These are phyloP conservation scores for Alternaria sp. DNA, from an alignment of 2,329 filamentous ascomycete genomes.

Conservation along the genomic window DNA sequence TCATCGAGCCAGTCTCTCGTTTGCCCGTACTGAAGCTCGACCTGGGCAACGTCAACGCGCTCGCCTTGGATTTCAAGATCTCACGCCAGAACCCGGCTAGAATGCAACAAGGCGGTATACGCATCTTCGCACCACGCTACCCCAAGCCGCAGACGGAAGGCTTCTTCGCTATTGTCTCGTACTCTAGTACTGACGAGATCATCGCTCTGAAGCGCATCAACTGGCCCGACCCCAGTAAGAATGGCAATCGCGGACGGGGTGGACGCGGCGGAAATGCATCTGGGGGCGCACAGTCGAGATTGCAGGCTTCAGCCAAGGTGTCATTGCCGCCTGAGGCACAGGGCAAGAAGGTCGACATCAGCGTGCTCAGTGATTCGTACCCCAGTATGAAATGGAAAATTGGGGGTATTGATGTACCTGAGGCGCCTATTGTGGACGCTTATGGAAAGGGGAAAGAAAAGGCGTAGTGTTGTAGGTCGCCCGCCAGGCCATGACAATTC, in stretches of 20 bases:
- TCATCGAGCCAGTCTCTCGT: conserved; percentile 65
- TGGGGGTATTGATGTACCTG: conserved; percentile 58
- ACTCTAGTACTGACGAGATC: conserved; percentile 73
- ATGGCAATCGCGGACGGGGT: conserved; percentile 4
- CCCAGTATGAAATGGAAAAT: conserved; percentile 72
- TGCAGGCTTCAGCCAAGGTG: conserved; percentile 63
- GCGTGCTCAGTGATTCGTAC: conserved; percentile 87
- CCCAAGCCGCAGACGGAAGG: conserved; percentile 95
- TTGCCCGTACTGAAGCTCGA: conserved; percentile 74
- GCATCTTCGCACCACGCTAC: conserved; percentile 86
- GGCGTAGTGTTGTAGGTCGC: not conserved
- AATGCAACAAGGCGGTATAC: conserved; percentile 59
- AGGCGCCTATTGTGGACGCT: conserved; percentile 41
- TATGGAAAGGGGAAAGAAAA: conserved; percentile 36
- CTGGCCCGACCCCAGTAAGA: conserved; percentile 61
- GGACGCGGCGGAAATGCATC: conserved; percentile 11
- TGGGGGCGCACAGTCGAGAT: conserved; percentile 42
- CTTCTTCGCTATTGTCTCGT: conserved; percentile 83
- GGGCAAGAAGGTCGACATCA: conserved; percentile 71
- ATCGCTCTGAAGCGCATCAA: conserved; percentile 84
- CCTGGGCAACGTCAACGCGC: conserved; percentile 65
- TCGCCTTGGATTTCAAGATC: conserved; percentile 68
- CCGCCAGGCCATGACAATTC: too few relatives aligned
- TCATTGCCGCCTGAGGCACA: conserved; percentile 63
- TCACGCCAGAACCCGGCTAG: conserved; percentile 66